Percentiles rank a stretch among this genome's conserved stretches.
Evolutionary conservation across 2,329 filamentous ascomycete species (phyloP).

Genomic region (Fusarium humuli): DNA sequence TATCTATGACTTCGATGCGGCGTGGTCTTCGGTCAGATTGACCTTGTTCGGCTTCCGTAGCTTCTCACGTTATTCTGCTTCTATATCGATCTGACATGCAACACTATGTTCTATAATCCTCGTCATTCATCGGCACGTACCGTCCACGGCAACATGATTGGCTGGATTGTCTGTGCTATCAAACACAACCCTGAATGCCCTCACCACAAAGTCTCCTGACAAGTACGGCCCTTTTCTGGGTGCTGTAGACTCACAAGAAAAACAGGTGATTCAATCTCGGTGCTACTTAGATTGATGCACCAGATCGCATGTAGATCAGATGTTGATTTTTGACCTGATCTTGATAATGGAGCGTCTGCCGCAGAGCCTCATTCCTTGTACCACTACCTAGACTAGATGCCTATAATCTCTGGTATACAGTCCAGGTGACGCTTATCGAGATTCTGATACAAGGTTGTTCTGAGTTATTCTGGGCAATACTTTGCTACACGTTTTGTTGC

Average conservation of each 20-base stretch:
- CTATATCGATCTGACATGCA: slow-evolving; percentile 16
- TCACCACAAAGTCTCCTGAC: slow-evolving; percentile 32
- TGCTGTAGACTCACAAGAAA: background rate
- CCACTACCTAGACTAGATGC: background rate
- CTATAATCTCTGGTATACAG: background rate
- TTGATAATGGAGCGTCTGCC: slow-evolving; percentile 12
- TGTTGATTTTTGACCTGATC: slow-evolving; percentile 26
- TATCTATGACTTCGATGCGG: slow-evolving; percentile 1
- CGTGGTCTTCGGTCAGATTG: slow-evolving; percentile 10
- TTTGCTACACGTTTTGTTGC: background rate
- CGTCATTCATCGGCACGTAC: slow-evolving; percentile 15
- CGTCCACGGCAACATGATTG: slow-evolving; percentile 14
- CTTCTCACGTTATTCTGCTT: slow-evolving; percentile 16
- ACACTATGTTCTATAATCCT: slow-evolving; percentile 4
- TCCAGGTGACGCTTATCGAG: background rate
- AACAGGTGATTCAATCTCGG: slow-evolving; percentile 33
- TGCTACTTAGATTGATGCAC: slow-evolving; percentile 19
- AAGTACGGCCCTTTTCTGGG: slow-evolving; percentile 28
- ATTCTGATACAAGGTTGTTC: background rate
- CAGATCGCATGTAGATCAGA: slow-evolving; percentile 31
- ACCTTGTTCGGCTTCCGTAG: slow-evolving; percentile 19
- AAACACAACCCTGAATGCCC: slow-evolving; percentile 26
- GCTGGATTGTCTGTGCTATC: slow-evolving; percentile 5
- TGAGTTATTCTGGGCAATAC: background rate
- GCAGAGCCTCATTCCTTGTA: slow-evolving; percentile 26